Base-by-base conservation (phyloP, 176 grass and related monocot genomes). In the Leersia perrieri region DNA sequence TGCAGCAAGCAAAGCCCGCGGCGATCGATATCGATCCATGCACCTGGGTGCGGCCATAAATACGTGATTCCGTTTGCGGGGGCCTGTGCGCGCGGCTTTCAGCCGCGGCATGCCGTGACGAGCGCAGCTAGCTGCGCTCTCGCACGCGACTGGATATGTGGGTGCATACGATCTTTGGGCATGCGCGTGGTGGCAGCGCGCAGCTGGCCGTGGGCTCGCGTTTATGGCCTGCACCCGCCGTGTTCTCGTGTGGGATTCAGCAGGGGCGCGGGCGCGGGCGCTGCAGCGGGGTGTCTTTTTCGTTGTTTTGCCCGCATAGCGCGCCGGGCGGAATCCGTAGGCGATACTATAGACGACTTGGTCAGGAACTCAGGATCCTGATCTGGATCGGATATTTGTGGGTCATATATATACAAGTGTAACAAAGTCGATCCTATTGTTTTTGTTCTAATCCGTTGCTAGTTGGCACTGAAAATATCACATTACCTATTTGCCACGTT, bases 201-300 rank as follows among this genome's bases (percentile, higher is more conserved):
- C 22, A 14, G 47, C 33, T 26, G 28, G 22, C 61, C 7, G 35
- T 38, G 31, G 12, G 30, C 74, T 1, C 61, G 81, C 49, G 87
- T 79, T 68, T 61, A 69, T 69, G 81, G 62, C 11, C 45, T 3
- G 45, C 15, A 41, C 68, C 60, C 77, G 80, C 45, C 51, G 12
- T 27, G 12, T 29, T 33, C 79, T 34, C 41, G 18, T 63, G 76
- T 76, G 82, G 72, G 64, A 85, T 89, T 85, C 82, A 89, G 76
- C 72, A 89, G 76, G 25, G 53, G 49, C 81, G 47, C 63, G 35
- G 35, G 35, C 35, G 35, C 35, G 51, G 7, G 7, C 0, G 77
- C 22, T 3, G 14, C 61, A 64, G 75, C 2, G 36, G 39, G 39
- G 7, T 65, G 81, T 70, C 87, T 76, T 88, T 42, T 1, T 14